Percentiles rank a stretch among this genome's conserved stretches.
These are phyloP conservation scores for Silene coronaria DNA, from an alignment of 179 eudicot genomes.

Conservation along the genomic window DNA sequence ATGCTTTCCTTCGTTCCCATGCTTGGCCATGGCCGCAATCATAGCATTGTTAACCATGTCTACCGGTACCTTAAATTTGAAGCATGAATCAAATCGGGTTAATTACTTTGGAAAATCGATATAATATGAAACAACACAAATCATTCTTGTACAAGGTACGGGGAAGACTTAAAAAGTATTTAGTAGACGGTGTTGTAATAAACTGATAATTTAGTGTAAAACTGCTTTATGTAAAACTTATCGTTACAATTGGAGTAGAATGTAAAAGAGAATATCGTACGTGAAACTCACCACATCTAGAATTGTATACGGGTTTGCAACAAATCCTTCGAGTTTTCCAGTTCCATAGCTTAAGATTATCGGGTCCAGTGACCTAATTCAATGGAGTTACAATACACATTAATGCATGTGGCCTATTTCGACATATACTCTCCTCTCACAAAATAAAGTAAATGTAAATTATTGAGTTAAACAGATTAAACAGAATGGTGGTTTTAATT, in stretches of 20 bases:
- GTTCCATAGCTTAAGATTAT: slow-evolving; percentile 4
- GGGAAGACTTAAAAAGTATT: too few relatives aligned
- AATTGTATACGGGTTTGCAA: neutral
- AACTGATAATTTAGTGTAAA: too few relatives aligned
- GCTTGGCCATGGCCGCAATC: slow-evolving; percentile 14
- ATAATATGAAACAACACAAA: too few relatives aligned
- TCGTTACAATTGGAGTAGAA: neutral
- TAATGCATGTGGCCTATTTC: too few relatives aligned
- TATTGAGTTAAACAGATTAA: too few relatives aligned
- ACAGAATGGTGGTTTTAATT: too few relatives aligned
- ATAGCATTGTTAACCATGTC: slow-evolving; percentile 6
- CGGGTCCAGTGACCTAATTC: neutral
- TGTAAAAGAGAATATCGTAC: neutral
- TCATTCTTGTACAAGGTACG: too few relatives aligned
- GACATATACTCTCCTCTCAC: neutral
- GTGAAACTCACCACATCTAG: neutral
- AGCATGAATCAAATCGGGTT: neutral
- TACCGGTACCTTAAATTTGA: slow-evolving; percentile 1
- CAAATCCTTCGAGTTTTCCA: slow-evolving; percentile 8
- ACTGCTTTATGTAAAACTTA: too few relatives aligned
- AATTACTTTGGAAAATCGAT: neutral
- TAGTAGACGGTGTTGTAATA: too few relatives aligned
- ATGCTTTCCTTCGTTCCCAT: slow-evolving; percentile 1
- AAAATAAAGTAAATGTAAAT: too few relatives aligned
- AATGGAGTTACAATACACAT: too few relatives aligned